Evolutionary conservation across 768 basidiomycete genomes (phyloP).

Genomic region (Trametes cinnabarina): DNA sequence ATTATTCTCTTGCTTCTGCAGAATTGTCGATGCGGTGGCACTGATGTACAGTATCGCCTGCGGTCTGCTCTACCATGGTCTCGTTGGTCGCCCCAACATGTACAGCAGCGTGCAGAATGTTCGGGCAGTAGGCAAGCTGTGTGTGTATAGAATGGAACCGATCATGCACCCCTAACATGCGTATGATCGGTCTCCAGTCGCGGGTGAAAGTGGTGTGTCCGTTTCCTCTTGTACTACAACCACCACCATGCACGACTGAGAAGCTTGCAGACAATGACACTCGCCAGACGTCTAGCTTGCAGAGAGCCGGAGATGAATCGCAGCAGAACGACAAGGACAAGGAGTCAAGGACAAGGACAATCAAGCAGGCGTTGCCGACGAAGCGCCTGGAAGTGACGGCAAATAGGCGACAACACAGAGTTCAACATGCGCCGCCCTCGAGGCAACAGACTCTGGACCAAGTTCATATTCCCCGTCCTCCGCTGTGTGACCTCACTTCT

Average conservation of each 20-base stretch:
- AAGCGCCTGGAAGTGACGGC: constrained; percentile 17
- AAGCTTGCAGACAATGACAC: neutral
- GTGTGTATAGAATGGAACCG: neutral
- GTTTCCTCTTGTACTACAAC: neutral
- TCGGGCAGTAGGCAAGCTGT: no score
- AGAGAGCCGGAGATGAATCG: neutral
- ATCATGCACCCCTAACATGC: neutral
- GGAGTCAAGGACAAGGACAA: constrained; percentile 8
- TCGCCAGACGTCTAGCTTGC: neutral
- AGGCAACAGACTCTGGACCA: constrained; percentile 6
- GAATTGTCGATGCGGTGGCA: no score
- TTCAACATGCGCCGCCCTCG: constrained; percentile 15
- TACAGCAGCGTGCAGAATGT: no score
- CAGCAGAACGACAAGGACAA: no score
- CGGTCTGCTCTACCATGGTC: no score
- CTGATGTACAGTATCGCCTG: no score
- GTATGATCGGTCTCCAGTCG: neutral
- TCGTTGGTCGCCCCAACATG: no score
- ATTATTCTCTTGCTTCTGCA: no score
- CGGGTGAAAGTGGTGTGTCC: neutral
- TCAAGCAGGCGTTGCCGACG: neutral
- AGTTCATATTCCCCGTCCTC: constrained; percentile 11
- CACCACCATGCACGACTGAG: neutral
- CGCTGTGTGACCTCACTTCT: constrained; percentile 20
- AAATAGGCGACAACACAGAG: constrained; percentile 21